Base-by-base conservation (phyloP, 2,329 filamentous ascomycete species). In the Aureobasidium sp. region DNA sequence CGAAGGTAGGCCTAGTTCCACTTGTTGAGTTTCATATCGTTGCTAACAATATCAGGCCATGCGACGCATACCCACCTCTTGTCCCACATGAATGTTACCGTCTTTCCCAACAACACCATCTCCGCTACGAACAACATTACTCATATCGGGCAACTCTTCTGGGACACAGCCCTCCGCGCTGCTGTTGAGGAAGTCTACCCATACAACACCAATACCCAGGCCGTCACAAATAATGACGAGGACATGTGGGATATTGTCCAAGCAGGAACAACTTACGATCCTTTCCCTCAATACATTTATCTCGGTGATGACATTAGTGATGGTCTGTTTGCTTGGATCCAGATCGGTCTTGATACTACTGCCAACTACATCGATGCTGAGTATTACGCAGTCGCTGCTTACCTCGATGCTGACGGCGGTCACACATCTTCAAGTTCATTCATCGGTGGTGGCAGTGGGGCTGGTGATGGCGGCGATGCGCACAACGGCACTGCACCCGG, bases 81-180 rank as follows among this genome's bases (percentile, higher is more conserved):
- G 25, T 63, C 80, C 56, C 78, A 80, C 65, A 75, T 77, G 65
- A 76, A 76, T 58, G 73, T 71, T 51, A 79, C 75, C 50, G 69
- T 81, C 7, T 78, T 81, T 50, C 69, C 79, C 53, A 88, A 85
- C 72, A 85, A 84, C 63, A 86, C 87, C 65, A 82, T 87, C 9
- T 51, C 47, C 1, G 5, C 47, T 1, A 47, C 43, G 13, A 23
- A 23, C 27, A 29, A 27, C 16, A 51, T 51, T 18, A 27, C 25
- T 3, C 47, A 91, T 76, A 82, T 91, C 40, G 89, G 89, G 25
- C 89, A 92, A 74, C 72, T 89, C 61, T 91, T 89, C 82, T 89
- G 89, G 64, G 88, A 91, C 74, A 85, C 90, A 73, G 79, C 81
- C 68, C 82, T 91, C 87, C 69, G 70, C 71, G 36, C 67, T 78